Evolutionary conservation across 2,329 filamentous ascomycete species (phyloP), one percentile per base, ranked within the genome.

Genomic region (Cordyceps javanica): DNA sequence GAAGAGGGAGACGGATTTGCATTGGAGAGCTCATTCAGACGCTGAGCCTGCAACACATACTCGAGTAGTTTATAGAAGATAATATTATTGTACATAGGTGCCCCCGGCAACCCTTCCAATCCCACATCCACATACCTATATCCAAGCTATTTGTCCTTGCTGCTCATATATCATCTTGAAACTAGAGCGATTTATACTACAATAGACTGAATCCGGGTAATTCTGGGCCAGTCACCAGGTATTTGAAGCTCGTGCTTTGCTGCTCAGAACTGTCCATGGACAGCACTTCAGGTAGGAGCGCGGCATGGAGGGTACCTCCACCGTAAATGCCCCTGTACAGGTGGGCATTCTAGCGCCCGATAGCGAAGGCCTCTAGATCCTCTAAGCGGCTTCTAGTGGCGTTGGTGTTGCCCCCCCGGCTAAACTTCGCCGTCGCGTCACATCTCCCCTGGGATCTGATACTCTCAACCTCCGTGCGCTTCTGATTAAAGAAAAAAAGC

Each of bases 1-100:
- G 57, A 55, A 32, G 64, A 65, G 5, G 65, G 59, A 6, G 70
- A 65, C 25, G 65, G 62, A 9, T 63, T 62, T 11, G 70, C 66
- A 30, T 60, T 63, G 3, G 70, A 70, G 58, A 69, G 67, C 44
- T 70, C 65, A 21, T 69, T 65, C 55, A 65, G 7, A 38, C 32
- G 48, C 21, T 34, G 25, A 46, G 13, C 5, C 8, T 16, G 4
- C 16, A 36, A 25, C 11, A 36, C 10, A 8, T 0, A 50, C 3
- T 50, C 7, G 2, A 32, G 28, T 14, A 25, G 25, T 19, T 6
- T 46, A 30, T 21, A 46, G 26, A 46, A 14, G 26, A 30, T 21
- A n/a, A 16, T 46, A 21, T 21, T 7, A 46, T n/a, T n/a, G n/a
- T n/a, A n/a, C n/a, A n/a, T 46, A 30, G 25, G 30, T 7, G 44